Percentiles rank a stretch among this genome's conserved stretches.
These are phyloP conservation scores for Cryptosporidium ubiquitum DNA, from an alignment of 169 alveolate genomes.

Conservation along the genomic window DNA sequence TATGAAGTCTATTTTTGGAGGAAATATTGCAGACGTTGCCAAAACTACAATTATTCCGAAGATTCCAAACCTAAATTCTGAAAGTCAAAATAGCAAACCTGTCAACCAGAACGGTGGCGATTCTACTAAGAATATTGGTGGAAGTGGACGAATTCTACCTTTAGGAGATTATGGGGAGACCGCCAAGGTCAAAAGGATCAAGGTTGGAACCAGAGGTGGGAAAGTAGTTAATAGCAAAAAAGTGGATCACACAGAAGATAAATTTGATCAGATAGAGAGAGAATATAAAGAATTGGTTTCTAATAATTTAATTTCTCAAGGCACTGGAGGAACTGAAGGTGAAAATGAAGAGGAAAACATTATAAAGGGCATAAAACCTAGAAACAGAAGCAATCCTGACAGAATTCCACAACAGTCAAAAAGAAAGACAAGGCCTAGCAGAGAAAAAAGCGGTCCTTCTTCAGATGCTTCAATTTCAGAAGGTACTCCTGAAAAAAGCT, in stretches of 20 bases:
- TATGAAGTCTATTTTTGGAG: constrained; percentile 68
- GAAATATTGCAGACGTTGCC: constrained; percentile 43
- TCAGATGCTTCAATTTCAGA: not conserved
- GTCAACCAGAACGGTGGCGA: not conserved
- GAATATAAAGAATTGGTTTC: constrained; percentile 25
- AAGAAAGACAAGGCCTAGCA: not conserved
- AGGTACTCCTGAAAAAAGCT: not conserved
- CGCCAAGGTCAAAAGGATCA: constrained; percentile 14
- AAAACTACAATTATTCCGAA: constrained; percentile 13
- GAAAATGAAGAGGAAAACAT: not conserved
- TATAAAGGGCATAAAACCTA: constrained; percentile 58
- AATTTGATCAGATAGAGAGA: constrained; percentile 7
- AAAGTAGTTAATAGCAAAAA: not conserved
- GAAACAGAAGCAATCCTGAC: constrained; percentile 25
- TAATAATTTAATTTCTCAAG: not conserved
- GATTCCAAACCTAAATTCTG: constrained; percentile 5
- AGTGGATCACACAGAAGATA: not conserved
- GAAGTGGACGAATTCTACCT: constrained; percentile 14
- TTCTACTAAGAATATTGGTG: not conserved
- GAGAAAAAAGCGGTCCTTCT: not conserved
- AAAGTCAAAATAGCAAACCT: not conserved
- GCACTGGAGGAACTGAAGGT: not conserved
- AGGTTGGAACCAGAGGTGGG: not conserved
- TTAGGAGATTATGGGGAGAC: constrained; percentile 32
- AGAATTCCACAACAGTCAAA: not conserved